Evolutionary conservation across 345 rosid species (phyloP), one percentile per base, ranked within the genome.

Genomic region (Acer negundo): DNA sequence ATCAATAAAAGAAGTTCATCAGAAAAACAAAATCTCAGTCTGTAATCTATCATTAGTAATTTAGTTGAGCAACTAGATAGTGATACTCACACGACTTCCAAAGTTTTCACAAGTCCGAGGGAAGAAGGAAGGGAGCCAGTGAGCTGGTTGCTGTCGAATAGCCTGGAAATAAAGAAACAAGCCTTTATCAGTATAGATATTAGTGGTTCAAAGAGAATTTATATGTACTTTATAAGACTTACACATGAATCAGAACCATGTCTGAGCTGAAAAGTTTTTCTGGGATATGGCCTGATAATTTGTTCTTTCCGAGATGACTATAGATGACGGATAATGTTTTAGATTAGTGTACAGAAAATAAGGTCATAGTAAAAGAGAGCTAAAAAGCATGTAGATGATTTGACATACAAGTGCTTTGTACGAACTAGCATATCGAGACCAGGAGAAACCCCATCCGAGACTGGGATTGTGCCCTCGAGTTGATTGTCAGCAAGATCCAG

Each of bases 401-500:
- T 31, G 69, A 59, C 91, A 70, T 89, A 97, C 98, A 97, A 97
- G 84, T 97, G 99, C 78, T 87, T 82, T 28, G 98, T 80, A 9
- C 82, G 20, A 79, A 81, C 61, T 75, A 97, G 90, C 90, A 81
- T 78, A 81, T 97, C 93, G 55, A 97, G 97, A 35, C 99, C 99
- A 79, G 91, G 94, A 49, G 85, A 73, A 12, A 81, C 84, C 72
- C 85, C 99, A 72, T 62, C 46, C 0, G 99, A 97, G 22, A 97
- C 92, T 26, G 99, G 99, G 70, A 97, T 86, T 2, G 69, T 3
- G 70, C 98, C 99, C 6, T 74, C 84, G 6, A 97, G 87, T 79
- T 78, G 82, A 84, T 97, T 97, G 78, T 91, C 95, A 51, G 95
- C 90, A 38, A 97, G 84, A 82, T 97, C 99, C 49, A 97, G 80